These are phyloP conservation scores for Gossypium ekmanianum DNA, from an alignment of 345 rosid genomes.

Conservation along the genomic window DNA sequence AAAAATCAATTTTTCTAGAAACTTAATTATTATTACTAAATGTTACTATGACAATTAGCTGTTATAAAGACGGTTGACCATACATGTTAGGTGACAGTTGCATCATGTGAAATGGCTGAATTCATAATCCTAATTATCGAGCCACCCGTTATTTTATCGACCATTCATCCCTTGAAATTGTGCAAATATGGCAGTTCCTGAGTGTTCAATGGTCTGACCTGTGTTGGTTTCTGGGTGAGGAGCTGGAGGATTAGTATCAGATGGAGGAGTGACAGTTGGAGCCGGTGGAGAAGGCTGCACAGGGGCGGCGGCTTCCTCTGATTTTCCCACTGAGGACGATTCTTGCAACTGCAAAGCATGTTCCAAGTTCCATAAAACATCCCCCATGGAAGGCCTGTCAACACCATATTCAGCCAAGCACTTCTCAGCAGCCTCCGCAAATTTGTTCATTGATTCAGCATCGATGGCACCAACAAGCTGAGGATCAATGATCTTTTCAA, in stretches of 20 bases:
- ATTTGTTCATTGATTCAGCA: conserved; percentile 48
- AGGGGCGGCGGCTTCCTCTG: conserved; percentile 37
- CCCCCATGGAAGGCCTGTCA: conserved; percentile 66
- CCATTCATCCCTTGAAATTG: conserved; percentile 63
- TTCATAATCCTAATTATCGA: neutral
- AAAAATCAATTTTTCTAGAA: too few relatives aligned
- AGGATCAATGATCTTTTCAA: conserved; percentile 50
- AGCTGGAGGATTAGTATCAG: conserved; percentile 23
- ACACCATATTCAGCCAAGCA: conserved; percentile 54
- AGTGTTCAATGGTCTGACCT: conserved; percentile 45
- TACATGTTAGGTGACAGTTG: too few relatives aligned
- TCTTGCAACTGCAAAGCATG: conserved; percentile 79
- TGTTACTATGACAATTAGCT: too few relatives aligned
- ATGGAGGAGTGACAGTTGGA: conserved; percentile 25
- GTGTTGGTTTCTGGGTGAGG: conserved; percentile 38
- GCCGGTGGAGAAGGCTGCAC: conserved; percentile 15
- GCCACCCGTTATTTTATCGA: conserved; percentile 29
- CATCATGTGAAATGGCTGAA: neutral
- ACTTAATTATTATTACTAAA: too few relatives aligned
- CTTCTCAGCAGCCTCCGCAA: conserved; percentile 54
- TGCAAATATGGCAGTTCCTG: conserved; percentile 63
- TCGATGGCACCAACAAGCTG: conserved; percentile 30
- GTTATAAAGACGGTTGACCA: fast-evolving
- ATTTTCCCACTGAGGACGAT: conserved; percentile 47
- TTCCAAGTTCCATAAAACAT: conserved; percentile 60